Conservation (phyloP, 768 basidiomycete species). For the Pisolithus microcarpus region DNA sequence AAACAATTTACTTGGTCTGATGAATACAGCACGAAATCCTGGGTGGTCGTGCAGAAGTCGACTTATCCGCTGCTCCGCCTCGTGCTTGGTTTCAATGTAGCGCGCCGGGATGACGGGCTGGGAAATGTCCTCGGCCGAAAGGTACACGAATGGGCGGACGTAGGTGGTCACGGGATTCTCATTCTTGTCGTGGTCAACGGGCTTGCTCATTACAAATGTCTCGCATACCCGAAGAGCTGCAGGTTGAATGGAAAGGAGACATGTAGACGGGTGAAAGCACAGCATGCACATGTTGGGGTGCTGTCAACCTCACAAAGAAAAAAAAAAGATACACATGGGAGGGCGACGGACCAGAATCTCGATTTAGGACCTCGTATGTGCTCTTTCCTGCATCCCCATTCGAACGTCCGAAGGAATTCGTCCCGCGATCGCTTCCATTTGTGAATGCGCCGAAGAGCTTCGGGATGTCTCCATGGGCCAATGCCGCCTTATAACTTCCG, state of each 20-base stretch:
- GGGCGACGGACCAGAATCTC: constrained; percentile 71
- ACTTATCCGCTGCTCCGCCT: constrained; percentile 72
- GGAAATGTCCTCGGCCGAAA: constrained; percentile 86
- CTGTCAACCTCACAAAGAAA: background rate
- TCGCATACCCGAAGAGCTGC: constrained; percentile 71
- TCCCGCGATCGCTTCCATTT: constrained; percentile 24
- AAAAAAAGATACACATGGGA: background rate
- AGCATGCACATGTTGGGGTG: constrained; percentile 1
- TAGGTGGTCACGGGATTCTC: constrained; percentile 17
- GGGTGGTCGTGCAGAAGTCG: constrained; percentile 39
- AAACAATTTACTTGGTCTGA: constrained; percentile 69
- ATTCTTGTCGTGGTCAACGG: constrained; percentile 10
- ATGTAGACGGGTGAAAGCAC: constrained; percentile 2
- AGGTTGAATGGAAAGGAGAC: constrained; percentile 9
- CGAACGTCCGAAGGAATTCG: constrained; percentile 55
- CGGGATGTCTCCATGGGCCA: constrained; percentile 52
- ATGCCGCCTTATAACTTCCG: constrained; percentile 67
- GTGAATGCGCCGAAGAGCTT: constrained; percentile 44
- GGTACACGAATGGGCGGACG: constrained; percentile 75
- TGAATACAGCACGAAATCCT: constrained; percentile 62
- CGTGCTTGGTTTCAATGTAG: constrained; percentile 92
- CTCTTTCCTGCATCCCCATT: constrained; percentile 20
- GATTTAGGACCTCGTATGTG: constrained; percentile 78
- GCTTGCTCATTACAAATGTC: constrained; percentile 52
- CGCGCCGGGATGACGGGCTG: constrained; percentile 77